phyloP scores from a whole-genome alignment of 441 rosid genomes.

The Arabidopsis hybrid region DNA sequence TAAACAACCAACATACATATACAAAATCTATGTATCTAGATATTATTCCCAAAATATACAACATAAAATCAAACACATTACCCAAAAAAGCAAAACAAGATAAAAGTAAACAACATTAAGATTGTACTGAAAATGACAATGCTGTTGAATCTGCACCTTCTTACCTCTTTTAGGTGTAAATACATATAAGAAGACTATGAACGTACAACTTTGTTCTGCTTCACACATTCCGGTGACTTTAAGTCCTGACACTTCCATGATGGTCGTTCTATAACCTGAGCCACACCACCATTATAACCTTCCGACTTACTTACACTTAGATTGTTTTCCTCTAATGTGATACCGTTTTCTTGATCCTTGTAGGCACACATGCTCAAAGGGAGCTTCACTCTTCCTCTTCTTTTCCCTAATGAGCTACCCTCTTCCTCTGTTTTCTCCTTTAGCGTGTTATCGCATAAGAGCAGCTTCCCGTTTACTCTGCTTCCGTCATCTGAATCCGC shows the following conservation, averaged over 20 bases:
- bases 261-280: conserved; percentile 55
- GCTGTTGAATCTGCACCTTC: conserved; percentile 32
- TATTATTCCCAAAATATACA: conserved; percentile 45
- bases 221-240: conserved; percentile 61
- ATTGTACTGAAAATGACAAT: conserved; percentile 42
- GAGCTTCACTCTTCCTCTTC: conserved; percentile 85
- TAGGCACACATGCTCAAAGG: conserved; percentile 74
- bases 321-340: conserved; percentile 54
- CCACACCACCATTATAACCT: conserved; percentile 54
- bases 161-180: conserved; percentile 34
- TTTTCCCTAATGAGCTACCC: conserved; percentile 55
- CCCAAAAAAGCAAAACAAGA: conserved; percentile 38
- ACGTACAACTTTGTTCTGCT: conserved; percentile 71
- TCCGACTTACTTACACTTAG: conserved; percentile 46
- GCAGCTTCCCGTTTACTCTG: conserved; percentile 48
- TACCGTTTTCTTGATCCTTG: conserved; percentile 62
- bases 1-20: conserved; percentile 30
- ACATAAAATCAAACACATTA: conserved; percentile 40
- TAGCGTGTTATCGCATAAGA: conserved; percentile 41
- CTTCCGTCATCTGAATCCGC: conserved; percentile 60
- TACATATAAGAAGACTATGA: conserved; percentile 43
- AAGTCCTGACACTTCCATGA: conserved; percentile 76
- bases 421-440: conserved; percentile 63
- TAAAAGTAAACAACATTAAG: conserved; percentile 19
- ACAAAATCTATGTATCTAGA: conserved; percentile 40